A percentile compares a stretch with the other conserved stretches of the same genome.
phyloP scores from a whole-genome alignment of 2,329 filamentous ascomycete species.

The Claviceps sp. region DNA sequence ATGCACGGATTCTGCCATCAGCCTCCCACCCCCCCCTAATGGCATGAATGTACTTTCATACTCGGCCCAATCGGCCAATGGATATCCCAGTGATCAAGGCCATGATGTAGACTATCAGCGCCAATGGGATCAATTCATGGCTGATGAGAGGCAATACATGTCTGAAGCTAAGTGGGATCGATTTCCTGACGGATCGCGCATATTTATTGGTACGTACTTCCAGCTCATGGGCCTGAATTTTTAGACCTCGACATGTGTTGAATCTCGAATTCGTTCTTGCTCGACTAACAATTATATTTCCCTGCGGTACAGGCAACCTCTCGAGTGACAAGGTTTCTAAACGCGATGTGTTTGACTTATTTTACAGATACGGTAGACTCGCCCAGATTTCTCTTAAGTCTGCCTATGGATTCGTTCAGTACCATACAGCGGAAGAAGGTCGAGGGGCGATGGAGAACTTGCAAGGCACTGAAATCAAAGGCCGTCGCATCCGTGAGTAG shows the following conservation, averaged over 20 bases:
- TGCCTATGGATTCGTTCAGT: constrained; percentile 94
- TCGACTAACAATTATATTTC: constrained; percentile 8
- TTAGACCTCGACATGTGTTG: no score
- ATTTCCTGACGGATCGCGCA: constrained; percentile 62
- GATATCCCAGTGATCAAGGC: constrained; percentile 16
- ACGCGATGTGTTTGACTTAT: constrained; percentile 82
- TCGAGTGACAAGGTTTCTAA: constrained; percentile 90
- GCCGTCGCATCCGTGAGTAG: constrained; percentile 81
- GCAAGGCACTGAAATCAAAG: constrained; percentile 69
- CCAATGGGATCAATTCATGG: constrained; percentile 58
- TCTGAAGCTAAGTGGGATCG: constrained; percentile 69
- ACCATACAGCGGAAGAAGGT: constrained; percentile 64
- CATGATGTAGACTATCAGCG: constrained; percentile 41
- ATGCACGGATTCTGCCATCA: constrained; percentile 18
- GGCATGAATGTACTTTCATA: constrained; percentile 16
- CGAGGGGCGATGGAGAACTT: constrained; percentile 60
- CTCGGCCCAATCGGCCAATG: constrained; percentile 14
- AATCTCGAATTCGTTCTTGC: neutral
- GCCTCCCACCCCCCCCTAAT: constrained; percentile 17
- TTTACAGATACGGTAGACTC: constrained; percentile 71
- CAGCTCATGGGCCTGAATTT: constrained; percentile 4
- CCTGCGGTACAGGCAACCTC: constrained; percentile 56
- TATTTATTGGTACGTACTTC: constrained; percentile 59
- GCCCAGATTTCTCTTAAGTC: constrained; percentile 95
- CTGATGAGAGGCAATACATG: constrained; percentile 62